phyloP scores from a whole-genome alignment of 345 rosid species.

The Camelina hispida region DNA sequence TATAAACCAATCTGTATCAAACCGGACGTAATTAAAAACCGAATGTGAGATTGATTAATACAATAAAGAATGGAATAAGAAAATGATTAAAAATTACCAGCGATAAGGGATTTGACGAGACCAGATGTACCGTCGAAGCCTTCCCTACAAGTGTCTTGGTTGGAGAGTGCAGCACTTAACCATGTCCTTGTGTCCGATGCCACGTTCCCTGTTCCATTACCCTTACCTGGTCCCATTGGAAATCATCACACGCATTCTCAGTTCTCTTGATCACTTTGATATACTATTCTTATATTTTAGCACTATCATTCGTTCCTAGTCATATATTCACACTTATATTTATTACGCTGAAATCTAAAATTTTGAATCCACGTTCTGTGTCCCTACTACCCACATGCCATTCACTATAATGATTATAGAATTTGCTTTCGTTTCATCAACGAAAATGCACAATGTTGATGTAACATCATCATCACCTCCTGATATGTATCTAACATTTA shows the following conservation, averaged over 20 bases:
- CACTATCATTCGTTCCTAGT: constrained; percentile 34
- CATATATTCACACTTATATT: constrained; percentile 30
- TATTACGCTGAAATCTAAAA: constrained; percentile 1
- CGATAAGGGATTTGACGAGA: constrained; percentile 53
- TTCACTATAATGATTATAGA: constrained; percentile 22
- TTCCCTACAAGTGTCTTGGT: constrained; percentile 88
- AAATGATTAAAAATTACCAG: constrained; percentile 41
- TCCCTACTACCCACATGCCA: constrained; percentile 41
- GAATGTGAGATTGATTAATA: background rate
- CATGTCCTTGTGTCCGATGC: constrained; percentile 75
- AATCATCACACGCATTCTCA: constrained; percentile 15
- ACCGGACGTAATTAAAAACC: background rate
- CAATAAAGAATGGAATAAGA: background rate
- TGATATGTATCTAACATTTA: background rate
- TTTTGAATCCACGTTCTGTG: constrained; percentile 32
- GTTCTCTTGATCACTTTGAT: no score
- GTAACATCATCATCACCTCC: constrained; percentile 35
- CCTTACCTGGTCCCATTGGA: constrained; percentile 53
- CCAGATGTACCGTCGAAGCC: constrained; percentile 70
- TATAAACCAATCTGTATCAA: no score
- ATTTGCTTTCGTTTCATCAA: constrained; percentile 26
- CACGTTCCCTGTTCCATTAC: constrained; percentile 74
- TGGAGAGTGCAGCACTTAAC: constrained; percentile 80
- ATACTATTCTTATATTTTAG: constrained; percentile 6
- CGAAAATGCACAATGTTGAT: constrained; percentile 25